A percentile compares a stretch with the other conserved stretches of the same genome.
Conservation (phyloP, 1,284 basidiomycete species). For the Ceratobasidium sp. region DNA sequence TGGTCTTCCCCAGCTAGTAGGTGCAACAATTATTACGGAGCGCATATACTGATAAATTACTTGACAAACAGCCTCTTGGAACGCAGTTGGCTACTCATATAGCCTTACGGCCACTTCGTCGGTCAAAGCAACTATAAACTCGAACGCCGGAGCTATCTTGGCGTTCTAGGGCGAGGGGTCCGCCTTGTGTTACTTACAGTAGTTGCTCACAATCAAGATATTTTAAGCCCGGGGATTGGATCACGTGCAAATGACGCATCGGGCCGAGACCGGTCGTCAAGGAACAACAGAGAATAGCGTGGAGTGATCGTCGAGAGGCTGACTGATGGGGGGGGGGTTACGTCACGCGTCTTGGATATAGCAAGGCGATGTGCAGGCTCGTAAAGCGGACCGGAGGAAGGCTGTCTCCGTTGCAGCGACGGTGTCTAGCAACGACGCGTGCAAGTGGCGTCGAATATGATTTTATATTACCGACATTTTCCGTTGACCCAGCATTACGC, state of each 20-base stretch:
- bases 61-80: constrained; percentile 13
- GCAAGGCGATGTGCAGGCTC: constrained; percentile 28
- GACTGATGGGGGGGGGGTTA: constrained; percentile 1
- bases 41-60: constrained; percentile 8
- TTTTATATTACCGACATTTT: background rate
- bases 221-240: background rate
- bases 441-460: background rate
- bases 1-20: background rate
- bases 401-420: constrained; percentile 3
- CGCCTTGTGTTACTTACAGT: background rate
- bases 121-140: constrained; percentile 24
- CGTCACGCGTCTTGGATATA: constrained; percentile 29
- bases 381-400: background rate
- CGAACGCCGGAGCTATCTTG: constrained; percentile 30
- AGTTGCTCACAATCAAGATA: background rate
- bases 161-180: constrained; percentile 3
- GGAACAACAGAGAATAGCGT: constrained; percentile 15
- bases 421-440: constrained; percentile 14
- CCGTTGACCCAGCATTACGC: no score
- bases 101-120: constrained; percentile 12
- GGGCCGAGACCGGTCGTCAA: constrained; percentile 23
- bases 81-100: constrained; percentile 30
- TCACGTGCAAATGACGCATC: constrained; percentile 23
- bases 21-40: background rate
- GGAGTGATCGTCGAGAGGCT: constrained; percentile 39